Evolutionary conservation across 2,329 filamentous ascomycete species (phyloP).

Genomic region (Thelonectria olida): DNA sequence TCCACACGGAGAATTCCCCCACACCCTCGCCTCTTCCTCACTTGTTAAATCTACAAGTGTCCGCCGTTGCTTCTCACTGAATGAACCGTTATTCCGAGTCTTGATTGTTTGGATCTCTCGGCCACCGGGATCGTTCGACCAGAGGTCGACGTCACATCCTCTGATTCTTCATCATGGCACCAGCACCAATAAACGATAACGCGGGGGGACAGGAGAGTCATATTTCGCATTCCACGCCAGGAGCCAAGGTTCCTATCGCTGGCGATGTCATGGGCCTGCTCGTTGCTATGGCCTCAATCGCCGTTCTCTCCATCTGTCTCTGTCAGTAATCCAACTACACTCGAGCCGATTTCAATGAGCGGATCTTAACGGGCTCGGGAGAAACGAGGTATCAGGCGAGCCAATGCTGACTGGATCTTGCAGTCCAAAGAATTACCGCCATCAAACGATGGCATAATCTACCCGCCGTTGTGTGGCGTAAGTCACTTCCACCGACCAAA

Average conservation of each 20-base stretch:
- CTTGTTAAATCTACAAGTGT: constrained; percentile 11
- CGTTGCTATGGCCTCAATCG: constrained; percentile 46
- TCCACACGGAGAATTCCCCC: constrained; percentile 6
- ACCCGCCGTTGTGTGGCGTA: constrained; percentile 55
- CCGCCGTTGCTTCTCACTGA: neutral
- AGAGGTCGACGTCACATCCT: neutral
- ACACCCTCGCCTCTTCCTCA: constrained; percentile 1
- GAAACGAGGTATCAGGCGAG: neutral
- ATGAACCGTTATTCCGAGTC: neutral
- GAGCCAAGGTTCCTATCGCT: constrained; percentile 41
- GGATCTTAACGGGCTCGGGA: neutral
- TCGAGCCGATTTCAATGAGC: neutral
- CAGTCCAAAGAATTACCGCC: constrained; percentile 49
- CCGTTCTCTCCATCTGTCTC: constrained; percentile 48
- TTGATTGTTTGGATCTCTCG: neutral
- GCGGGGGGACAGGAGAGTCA: neutral
- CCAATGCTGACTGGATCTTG: constrained; percentile 12
- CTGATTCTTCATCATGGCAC: constrained; percentile 17
- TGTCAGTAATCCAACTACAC: constrained; percentile 38
- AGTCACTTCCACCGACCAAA: constrained; percentile 30
- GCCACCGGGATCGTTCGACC: neutral
- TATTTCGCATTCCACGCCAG: constrained; percentile 8
- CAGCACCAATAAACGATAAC: neutral
- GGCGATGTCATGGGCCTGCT: constrained; percentile 49
- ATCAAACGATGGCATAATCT: constrained; percentile 52